Conservation (phyloP, 2,329 filamentous ascomycete species). For the Pseudogymnoascus sp. region DNA sequence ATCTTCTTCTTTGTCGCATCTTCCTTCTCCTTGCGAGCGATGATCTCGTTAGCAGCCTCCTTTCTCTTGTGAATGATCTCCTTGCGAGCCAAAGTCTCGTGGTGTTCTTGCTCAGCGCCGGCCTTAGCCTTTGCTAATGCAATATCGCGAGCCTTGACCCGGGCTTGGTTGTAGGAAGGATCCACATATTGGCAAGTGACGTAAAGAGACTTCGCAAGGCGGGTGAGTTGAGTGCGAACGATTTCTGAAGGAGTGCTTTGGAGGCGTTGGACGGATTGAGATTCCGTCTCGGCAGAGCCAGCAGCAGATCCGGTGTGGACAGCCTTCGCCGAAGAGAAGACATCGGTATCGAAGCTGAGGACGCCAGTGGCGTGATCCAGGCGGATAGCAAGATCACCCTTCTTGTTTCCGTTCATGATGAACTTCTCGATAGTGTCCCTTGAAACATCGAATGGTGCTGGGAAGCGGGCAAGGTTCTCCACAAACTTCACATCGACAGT, state of each 20-base stretch:
- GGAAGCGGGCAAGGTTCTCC: conserved; percentile 88
- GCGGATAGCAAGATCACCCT: conserved; percentile 92
- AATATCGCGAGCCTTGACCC: conserved; percentile 69
- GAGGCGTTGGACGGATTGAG: conserved; percentile 81
- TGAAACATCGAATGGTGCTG: conserved; percentile 89
- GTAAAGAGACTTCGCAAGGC: conserved; percentile 84
- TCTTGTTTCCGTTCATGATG: conserved; percentile 99
- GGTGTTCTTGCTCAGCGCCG: conserved; percentile 87
- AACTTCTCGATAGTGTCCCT: conserved; percentile 96
- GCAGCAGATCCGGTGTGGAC: conserved; percentile 76
- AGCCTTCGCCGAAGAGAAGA: conserved; percentile 95
- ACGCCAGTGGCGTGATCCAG: conserved; percentile 94
- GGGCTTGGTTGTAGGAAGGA: conserved; percentile 76
- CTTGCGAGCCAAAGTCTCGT: conserved; percentile 76
- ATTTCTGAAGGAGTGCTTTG: conserved; percentile 98
- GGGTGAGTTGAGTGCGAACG: conserved; percentile 87
- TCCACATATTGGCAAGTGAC: conserved; percentile 96
- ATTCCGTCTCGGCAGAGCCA: conserved; percentile 81
- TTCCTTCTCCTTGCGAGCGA: conserved; percentile 86
- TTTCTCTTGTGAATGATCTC: conserved; percentile 95
- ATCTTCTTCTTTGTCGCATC: conserved; percentile 82
- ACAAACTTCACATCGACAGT: conserved; percentile 94
- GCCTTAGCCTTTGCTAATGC: conserved; percentile 76
- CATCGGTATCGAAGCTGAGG: conserved; percentile 94
- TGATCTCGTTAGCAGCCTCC: conserved; percentile 83